Base-by-base conservation (phyloP, 257 asterid species). In the Plantago elongata region DNA sequence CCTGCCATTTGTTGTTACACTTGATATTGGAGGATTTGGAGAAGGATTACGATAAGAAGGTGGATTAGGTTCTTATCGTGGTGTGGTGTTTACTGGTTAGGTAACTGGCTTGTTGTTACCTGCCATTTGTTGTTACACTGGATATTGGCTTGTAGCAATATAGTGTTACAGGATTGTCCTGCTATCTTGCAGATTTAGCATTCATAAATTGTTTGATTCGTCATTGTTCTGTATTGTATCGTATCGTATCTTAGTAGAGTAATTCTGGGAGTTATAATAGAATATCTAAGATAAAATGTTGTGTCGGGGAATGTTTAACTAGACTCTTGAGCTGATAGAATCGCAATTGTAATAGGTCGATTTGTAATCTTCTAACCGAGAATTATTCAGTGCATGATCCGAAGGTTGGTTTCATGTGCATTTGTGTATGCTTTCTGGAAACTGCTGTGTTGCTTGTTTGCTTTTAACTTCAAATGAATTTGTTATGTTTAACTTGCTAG, bases 1-100 rank as follows among this genome's bases (percentile, higher is more conserved):
- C n/a, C n/a, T n/a, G n/a, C n/a, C n/a, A n/a, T n/a, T n/a, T n/a
- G n/a, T n/a, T n/a, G n/a, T n/a, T n/a, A n/a, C n/a, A n/a, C n/a
- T n/a, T n/a, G n/a, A n/a, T n/a, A n/a, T 76, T 87, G 77, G 85
- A 83, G 50, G 97, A 83, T 67, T 84, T 56, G 29, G 60, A 83
- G 61, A 75, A 75, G 73, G 65, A 58, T 13, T 29, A 43, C 9
- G 71, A 12, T 59, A 69, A 74, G 85, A 73, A 75, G 66, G 59
- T 7, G 42, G 74, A 69, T 55, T 75, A 2, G 10, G 8, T 46
- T 44, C 50, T 22, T 7, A 7, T 13, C 30, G 9, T 37, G 11
- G 42, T 15, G 59, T 65, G 66, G 61, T 3, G 42, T 62, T 27
- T 46, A 43, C 63, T 29, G 64, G 13, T 47, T 45, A 50, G 68